Conservation (phyloP, 495 filamentous ascomycete species). For the Penicillium lagena region DNA sequence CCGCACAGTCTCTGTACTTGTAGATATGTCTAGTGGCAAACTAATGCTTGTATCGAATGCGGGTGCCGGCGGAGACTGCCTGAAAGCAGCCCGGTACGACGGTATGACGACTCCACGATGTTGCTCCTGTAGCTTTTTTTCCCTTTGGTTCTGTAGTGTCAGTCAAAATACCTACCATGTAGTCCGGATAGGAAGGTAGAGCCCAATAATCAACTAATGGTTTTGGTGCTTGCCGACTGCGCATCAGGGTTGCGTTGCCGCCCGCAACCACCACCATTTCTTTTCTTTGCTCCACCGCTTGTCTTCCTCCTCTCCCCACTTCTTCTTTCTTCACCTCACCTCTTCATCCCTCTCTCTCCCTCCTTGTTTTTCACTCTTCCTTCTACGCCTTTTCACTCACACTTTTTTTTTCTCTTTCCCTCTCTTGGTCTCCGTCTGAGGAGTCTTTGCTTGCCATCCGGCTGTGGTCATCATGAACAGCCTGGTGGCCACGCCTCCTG, state of each 20-base stretch:
- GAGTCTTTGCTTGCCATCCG: slow-evolving; percentile 21
- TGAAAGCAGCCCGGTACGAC: too few species aligned
- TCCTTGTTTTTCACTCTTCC: slow-evolving; percentile 26
- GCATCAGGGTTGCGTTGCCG: slow-evolving; percentile 34
- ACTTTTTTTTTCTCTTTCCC: slow-evolving; percentile 12
- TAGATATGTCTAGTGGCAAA: slow-evolving; percentile 24
- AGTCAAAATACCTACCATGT: too few species aligned
- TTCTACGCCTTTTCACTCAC: slow-evolving; percentile 19
- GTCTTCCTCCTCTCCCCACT: slow-evolving; percentile 34
- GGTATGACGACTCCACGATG: too few species aligned
- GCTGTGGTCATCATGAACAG: slow-evolving; percentile 54
- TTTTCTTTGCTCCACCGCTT: slow-evolving; percentile 33
- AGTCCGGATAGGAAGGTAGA: too few species aligned
- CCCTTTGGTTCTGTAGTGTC: too few species aligned
- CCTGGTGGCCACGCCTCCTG: slow-evolving; percentile 55
- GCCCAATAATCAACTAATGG: too few species aligned
- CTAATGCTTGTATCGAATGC: too few species aligned
- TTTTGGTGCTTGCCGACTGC: slow-evolving; percentile 7
- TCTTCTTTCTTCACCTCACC: slow-evolving; percentile 28
- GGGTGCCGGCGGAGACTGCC: too few species aligned
- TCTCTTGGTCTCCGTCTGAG: slow-evolving; percentile 7
- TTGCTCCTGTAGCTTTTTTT: too few species aligned
- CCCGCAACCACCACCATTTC: slow-evolving; percentile 26
- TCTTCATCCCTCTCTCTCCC: too few species aligned
- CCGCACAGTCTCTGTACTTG: slow-evolving; percentile 86